Conservation (phyloP, 169 alveolate species). For the Eimeria acervulina region DNA sequence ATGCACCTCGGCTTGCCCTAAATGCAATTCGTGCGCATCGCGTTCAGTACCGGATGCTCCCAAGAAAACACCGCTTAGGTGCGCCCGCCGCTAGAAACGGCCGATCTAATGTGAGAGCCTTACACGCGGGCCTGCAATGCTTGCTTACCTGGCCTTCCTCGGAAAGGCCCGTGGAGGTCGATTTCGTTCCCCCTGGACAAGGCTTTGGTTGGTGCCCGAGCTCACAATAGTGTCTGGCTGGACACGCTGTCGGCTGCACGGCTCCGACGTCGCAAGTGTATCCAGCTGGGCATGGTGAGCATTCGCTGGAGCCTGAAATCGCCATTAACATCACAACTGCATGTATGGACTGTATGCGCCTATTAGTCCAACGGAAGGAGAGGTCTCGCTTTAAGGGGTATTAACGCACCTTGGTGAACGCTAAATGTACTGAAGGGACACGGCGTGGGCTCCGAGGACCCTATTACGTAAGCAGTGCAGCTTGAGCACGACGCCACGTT, state of each 20-base stretch:
- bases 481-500: not conserved
- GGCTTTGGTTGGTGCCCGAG: conserved; percentile 1
- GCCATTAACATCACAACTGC: not conserved
- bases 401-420: conserved; percentile 37
- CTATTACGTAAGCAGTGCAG: not conserved
- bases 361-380: not conserved
- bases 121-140: not conserved
- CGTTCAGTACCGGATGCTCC: not conserved
- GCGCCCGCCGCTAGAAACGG: not conserved
- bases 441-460: conserved; percentile 25
- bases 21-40: not conserved
- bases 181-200: conserved; percentile 74
- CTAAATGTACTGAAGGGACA: conserved; percentile 71
- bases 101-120: not conserved
- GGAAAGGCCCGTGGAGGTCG: conserved; percentile 59
- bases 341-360: not conserved
- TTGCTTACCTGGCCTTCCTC: conserved; percentile 49
- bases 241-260: conserved; percentile 36
- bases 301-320: conserved; percentile 44
- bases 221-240: conserved; percentile 61
- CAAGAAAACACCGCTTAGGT: not conserved
- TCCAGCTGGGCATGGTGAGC: conserved; percentile 81
- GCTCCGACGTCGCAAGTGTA: conserved; percentile 71
- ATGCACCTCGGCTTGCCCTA: not conserved
- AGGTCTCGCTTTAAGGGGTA: too few relatives aligned